Evolutionary conservation across 2,329 filamentous ascomycete species (phyloP).

Genomic region (Exophiala sp.): DNA sequence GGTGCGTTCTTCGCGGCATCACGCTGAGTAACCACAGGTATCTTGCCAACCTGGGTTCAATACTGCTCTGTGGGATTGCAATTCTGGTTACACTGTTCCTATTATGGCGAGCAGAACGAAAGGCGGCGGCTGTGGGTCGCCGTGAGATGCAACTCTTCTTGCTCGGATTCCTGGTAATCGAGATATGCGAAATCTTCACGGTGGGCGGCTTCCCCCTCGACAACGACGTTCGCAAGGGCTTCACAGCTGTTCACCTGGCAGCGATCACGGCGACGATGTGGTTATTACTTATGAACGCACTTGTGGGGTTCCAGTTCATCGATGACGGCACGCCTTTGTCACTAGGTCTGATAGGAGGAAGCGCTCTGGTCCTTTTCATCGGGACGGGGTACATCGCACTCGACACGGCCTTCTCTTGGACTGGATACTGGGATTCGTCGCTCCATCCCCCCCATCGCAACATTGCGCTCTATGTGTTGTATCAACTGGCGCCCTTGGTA

Average conservation of each 20-base stretch:
- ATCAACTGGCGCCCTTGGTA: slow-evolving; percentile 80
- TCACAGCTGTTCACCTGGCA: slow-evolving; percentile 84
- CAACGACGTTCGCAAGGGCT: slow-evolving; percentile 65
- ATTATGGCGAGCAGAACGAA: slow-evolving; percentile 74
- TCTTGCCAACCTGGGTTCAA: slow-evolving; percentile 87
- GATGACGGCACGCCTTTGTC: slow-evolving; percentile 90
- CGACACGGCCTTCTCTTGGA: slow-evolving; percentile 85
- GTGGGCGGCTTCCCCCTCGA: slow-evolving; percentile 80
- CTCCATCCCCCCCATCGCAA: slow-evolving; percentile 58
- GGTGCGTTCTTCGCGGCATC: slow-evolving; percentile 73
- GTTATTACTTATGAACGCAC: slow-evolving; percentile 84
- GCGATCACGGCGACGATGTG: slow-evolving; percentile 82
- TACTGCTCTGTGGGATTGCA: slow-evolving; percentile 71
- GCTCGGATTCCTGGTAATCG: slow-evolving; percentile 73
- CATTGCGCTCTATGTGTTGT: slow-evolving; percentile 87
- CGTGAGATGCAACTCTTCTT: slow-evolving; percentile 97
- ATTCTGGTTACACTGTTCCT: slow-evolving; percentile 63
- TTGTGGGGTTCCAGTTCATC: slow-evolving; percentile 87
- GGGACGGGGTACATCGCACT: slow-evolving; percentile 94
- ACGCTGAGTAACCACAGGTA: slow-evolving; percentile 57
- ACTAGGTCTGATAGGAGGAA: slow-evolving; percentile 65
- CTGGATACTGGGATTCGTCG: slow-evolving; percentile 65
- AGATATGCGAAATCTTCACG: slow-evolving; percentile 94
- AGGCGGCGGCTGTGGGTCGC: slow-evolving; percentile 87
- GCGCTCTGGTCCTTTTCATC: slow-evolving; percentile 67